phyloP scores from a whole-genome alignment of 768 basidiomycete species.

The Peribolospora baueri region DNA sequence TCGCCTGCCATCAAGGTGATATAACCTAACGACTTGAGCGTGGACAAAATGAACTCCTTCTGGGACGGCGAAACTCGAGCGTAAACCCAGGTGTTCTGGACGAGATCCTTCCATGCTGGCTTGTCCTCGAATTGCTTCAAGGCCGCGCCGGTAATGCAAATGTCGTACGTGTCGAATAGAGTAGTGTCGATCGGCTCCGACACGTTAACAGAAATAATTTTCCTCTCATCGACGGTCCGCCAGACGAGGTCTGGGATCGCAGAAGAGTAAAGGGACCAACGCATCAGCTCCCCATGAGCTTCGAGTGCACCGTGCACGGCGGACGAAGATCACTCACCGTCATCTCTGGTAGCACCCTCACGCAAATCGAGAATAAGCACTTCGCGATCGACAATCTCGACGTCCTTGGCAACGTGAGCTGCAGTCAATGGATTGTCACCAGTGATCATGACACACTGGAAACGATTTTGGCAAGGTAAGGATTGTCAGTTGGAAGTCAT shows the following conservation, averaged over 20 bases:
- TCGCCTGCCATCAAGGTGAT: constrained; percentile 94
- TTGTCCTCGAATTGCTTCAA: constrained; percentile 59
- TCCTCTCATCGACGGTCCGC: constrained; percentile 80
- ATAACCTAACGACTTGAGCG: constrained; percentile 68
- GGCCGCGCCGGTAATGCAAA: constrained; percentile 85
- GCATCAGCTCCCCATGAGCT: background rate
- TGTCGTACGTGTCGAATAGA: constrained; percentile 69
- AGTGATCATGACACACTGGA: constrained; percentile 93
- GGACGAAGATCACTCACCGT: constrained; percentile 28
- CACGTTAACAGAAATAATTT: constrained; percentile 65
- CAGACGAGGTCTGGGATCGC: constrained; percentile 47
- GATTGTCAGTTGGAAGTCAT: constrained; percentile 1
- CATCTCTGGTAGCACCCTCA: constrained; percentile 47
- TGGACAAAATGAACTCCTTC: constrained; percentile 85
- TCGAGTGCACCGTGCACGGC: background rate
- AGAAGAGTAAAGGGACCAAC: background rate
- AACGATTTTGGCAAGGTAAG: background rate
- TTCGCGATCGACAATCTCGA: constrained; percentile 90
- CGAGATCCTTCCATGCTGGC: constrained; percentile 47
- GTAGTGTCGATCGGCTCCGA: constrained; percentile 46
- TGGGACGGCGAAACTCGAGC: constrained; percentile 88
- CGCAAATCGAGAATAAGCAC: constrained; percentile 73
- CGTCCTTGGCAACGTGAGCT: constrained; percentile 79
- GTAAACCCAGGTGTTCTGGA: constrained; percentile 93
- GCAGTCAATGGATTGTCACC: constrained; percentile 97